phyloP scores from a whole-genome alignment of 768 basidiomycete species.

The Russula sp. region DNA sequence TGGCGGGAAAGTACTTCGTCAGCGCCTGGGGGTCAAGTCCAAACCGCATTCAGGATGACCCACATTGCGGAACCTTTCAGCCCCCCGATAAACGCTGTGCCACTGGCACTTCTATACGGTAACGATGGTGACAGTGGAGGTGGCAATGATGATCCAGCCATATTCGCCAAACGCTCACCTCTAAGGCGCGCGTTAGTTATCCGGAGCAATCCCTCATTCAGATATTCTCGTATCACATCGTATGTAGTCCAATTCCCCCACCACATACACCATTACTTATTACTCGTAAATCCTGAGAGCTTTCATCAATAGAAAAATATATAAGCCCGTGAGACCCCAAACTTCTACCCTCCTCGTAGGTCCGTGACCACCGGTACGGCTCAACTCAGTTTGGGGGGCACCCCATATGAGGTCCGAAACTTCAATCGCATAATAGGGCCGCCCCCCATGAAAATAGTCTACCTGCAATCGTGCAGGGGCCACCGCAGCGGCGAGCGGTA shows the following conservation, averaged over 20 bases:
- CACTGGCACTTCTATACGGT: background rate
- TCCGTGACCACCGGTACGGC: conserved; percentile 40
- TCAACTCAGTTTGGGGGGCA: conserved; percentile 28
- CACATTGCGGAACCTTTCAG: background rate
- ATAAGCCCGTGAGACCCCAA: conserved; percentile 86
- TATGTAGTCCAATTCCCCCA: background rate
- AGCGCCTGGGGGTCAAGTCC: conserved; percentile 1
- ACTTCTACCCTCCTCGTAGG: conserved; percentile 53
- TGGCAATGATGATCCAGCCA: background rate
- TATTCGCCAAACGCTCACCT: background rate
- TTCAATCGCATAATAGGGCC: conserved; percentile 61
- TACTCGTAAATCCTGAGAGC: conserved; percentile 44
- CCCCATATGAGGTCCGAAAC: conserved; percentile 51
- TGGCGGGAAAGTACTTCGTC: conserved; percentile 7
- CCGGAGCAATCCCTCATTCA: background rate
- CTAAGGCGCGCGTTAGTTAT: background rate
- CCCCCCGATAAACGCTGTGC: too few species aligned
- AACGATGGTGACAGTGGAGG: background rate
- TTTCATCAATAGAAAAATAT: conserved; percentile 58
- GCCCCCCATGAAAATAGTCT: conserved; percentile 48
- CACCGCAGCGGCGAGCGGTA: conserved; percentile 51
- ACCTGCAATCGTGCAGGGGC: conserved; percentile 43
- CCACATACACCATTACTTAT: conserved; percentile 26
- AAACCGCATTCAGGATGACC: background rate
- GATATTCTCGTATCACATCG: conserved; percentile 3